Base-by-base conservation (phyloP, 371 early-diverging fungal genomes). In the Funneliformis caledonium region DNA sequence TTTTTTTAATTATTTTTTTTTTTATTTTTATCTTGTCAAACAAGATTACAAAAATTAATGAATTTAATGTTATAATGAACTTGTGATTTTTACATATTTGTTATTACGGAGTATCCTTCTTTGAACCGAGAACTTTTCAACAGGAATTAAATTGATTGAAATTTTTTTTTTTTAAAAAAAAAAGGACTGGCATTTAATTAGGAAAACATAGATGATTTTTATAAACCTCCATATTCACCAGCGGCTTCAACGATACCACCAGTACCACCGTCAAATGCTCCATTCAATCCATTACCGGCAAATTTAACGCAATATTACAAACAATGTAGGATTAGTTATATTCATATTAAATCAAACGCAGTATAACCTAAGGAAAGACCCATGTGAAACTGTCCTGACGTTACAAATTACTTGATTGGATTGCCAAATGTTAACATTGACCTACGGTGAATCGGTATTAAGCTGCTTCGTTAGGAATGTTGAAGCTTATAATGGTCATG, bases 401-500 rank as follows among this genome's bases (percentile, higher is more conserved):
- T 70, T 1, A 26, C 73, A n/a, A 73, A 22, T 14, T 78, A 47
- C 45, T 64, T 82, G 19, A 33, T 47, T 19, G 37, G 16, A 22
- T 10, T 62, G 7, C 33, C 26, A 14, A 82, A 10, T 72, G 56
- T 82, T 14, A 42, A 78, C 22, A 12, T 82, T 26, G 74, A 82
- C 26, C 73, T 82, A 42, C 61, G 87, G 87, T 16, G 86, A 87
- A 61, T 83, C 87, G 2, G 87, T 85, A 33, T 74, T 87, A 87
- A 68, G 87, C 87, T 5, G 80, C 85, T 48, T 83, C 86, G 10
- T 82, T 83, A 14, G 86, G 86, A 11, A 81, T 56, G 80, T 81
- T 72, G 83, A 84, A 72, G 81, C 85, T 22, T 87, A 84, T 82
- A 84, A 85, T 60, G 87, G 87, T 6, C 84, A 85, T 68, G 81